These are phyloP conservation scores for Alloteropsis semialata DNA, from an alignment of 176 grass and related monocot genomes.

Conservation along the genomic window DNA sequence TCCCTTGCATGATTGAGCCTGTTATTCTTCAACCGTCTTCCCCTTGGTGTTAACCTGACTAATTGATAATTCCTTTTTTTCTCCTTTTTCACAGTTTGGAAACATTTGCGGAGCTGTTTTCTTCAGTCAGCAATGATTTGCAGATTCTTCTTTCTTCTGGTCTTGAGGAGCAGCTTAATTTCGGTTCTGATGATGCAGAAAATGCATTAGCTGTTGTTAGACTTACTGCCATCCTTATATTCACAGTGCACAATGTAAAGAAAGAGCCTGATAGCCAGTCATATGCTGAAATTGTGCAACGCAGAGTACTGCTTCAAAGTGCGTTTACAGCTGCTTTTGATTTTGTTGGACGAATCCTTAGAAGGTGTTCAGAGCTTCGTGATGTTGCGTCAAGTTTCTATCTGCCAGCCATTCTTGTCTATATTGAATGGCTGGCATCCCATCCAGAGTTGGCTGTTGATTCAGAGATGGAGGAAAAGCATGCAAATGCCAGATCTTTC, in stretches of 20 bases:
- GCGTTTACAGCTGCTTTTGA: slow-evolving; percentile 79
- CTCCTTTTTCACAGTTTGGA: slow-evolving; percentile 62
- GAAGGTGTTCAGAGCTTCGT: slow-evolving; percentile 62
- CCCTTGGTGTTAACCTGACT: background rate
- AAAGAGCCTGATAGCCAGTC: slow-evolving; percentile 68
- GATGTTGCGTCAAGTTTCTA: slow-evolving; percentile 74
- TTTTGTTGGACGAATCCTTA: slow-evolving; percentile 72
- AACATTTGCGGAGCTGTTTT: slow-evolving; percentile 77
- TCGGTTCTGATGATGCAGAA: slow-evolving; percentile 59
- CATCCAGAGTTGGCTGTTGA: slow-evolving; percentile 63
- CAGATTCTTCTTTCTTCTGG: slow-evolving; percentile 83
- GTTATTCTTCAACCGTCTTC: background rate
- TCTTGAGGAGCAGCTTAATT: slow-evolving; percentile 70
- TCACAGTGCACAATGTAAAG: slow-evolving; percentile 89
- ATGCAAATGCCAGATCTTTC: slow-evolving; percentile 65
- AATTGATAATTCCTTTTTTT: background rate
- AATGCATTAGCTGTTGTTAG: slow-evolving; percentile 68
- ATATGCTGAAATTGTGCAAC: slow-evolving; percentile 79
- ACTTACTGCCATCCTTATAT: slow-evolving; percentile 74
- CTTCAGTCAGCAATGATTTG: slow-evolving; percentile 55
- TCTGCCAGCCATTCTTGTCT: slow-evolving; percentile 75
- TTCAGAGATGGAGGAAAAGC: slow-evolving; percentile 74
- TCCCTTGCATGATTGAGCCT: background rate
- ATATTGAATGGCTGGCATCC: slow-evolving; percentile 85
- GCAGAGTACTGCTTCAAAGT: slow-evolving; percentile 72